Percentiles rank a stretch among this genome's conserved stretches.
phyloP scores from a whole-genome alignment of 371 early-diverging fungal genomes.

The Rhizopus stolonifer region DNA sequence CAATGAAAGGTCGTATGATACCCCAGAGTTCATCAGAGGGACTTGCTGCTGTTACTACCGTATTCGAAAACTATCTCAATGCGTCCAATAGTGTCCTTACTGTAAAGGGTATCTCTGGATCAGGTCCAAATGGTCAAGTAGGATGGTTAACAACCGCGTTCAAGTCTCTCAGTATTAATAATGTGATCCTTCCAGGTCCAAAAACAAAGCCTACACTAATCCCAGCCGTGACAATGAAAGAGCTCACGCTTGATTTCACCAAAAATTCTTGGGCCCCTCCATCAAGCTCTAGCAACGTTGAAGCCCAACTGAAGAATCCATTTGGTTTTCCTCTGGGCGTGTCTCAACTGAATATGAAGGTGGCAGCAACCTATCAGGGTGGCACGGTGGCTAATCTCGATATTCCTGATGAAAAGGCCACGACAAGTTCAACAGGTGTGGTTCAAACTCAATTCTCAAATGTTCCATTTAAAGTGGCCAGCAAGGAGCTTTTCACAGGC shows the following conservation, averaged over 20 bases:
- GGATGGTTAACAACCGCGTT: slow-evolving; percentile 58
- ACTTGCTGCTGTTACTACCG: slow-evolving; percentile 46
- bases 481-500: slow-evolving; percentile 37
- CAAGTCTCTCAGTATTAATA: slow-evolving; percentile 46
- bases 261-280: slow-evolving; percentile 46
- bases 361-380: slow-evolving; percentile 31
- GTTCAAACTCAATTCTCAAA: slow-evolving; percentile 49
- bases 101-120: slow-evolving; percentile 52
- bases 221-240: slow-evolving; percentile 46
- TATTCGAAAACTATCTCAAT: slow-evolving; percentile 51
- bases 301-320: slow-evolving; percentile 53
- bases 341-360: slow-evolving; percentile 45
- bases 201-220: slow-evolving; percentile 34
- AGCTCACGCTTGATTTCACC: slow-evolving; percentile 55
- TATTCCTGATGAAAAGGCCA: slow-evolving; percentile 50
- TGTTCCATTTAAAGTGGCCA: slow-evolving; percentile 45
- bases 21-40: slow-evolving; percentile 48
- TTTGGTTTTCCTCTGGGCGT: slow-evolving; percentile 62
- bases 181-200: slow-evolving; percentile 47
- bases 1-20: slow-evolving; percentile 56
- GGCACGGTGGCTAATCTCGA: slow-evolving; percentile 43
- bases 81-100: slow-evolving; percentile 40
- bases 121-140: slow-evolving; percentile 51
- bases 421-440: slow-evolving; percentile 37
- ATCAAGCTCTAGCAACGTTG: slow-evolving; percentile 48